These are phyloP conservation scores for Penicillium griseofulvum DNA, from an alignment of 2,329 filamentous ascomycete genomes.

Conservation along the genomic window DNA sequence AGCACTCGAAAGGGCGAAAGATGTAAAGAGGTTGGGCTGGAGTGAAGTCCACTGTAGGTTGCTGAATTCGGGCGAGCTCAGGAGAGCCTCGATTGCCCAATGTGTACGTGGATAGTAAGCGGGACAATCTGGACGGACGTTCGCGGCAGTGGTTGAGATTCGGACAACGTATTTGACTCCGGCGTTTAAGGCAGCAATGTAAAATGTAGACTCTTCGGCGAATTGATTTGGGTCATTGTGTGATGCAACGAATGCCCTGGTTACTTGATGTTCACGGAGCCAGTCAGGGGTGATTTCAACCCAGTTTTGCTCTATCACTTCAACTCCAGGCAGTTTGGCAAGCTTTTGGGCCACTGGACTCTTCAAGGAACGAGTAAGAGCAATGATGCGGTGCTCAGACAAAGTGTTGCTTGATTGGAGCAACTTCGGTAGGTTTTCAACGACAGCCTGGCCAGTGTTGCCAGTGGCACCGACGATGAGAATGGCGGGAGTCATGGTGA, in stretches of 20 bases:
- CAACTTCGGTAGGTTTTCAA: constrained; percentile 26
- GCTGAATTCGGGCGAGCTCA: constrained; percentile 37
- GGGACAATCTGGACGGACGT: constrained; percentile 35
- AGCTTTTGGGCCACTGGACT: constrained; percentile 26
- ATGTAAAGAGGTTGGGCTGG: constrained; percentile 38
- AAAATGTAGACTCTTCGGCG: constrained; percentile 41
- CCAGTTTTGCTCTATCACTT: constrained; percentile 39
- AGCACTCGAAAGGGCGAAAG: constrained; percentile 22
- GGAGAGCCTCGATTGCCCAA: constrained; percentile 44
- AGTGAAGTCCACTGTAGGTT: constrained; percentile 42
- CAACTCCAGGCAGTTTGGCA: constrained; percentile 33
- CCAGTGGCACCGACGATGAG: constrained; percentile 41
- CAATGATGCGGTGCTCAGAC: constrained; percentile 27
- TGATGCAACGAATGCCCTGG: constrained; percentile 41
- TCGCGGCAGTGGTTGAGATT: constrained; percentile 41
- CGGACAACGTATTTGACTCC: constrained; percentile 46
- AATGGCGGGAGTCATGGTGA: constrained; percentile 34
- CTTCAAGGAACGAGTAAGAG: constrained; percentile 30
- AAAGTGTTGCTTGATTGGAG: constrained; percentile 18
- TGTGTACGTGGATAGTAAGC: constrained; percentile 41
- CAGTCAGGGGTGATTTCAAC: constrained; percentile 40
- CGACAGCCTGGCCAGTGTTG: constrained; percentile 36
- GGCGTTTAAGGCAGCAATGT: constrained; percentile 34
- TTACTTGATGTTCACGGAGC: constrained; percentile 40
- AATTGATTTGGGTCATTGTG: constrained; percentile 42